These are phyloP conservation scores for Fusarium odoratissimum DNA, from an alignment of 2,329 filamentous ascomycete genomes.

Conservation along the genomic window DNA sequence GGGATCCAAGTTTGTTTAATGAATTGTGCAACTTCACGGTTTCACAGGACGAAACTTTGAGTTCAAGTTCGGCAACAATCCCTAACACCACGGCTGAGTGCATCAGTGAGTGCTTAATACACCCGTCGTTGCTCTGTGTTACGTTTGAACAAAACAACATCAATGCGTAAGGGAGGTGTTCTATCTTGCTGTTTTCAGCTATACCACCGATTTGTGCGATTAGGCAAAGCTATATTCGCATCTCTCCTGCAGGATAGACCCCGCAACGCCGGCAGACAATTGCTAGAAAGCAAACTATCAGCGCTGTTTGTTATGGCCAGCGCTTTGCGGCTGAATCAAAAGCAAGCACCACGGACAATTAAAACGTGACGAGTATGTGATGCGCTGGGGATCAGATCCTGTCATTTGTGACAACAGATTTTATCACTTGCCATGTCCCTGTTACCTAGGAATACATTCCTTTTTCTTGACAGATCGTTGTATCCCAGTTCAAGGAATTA, in stretches of 20 bases:
- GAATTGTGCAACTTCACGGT: constrained; percentile 4
- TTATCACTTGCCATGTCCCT: constrained; percentile 5
- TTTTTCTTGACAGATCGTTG: constrained; percentile 1
- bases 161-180: not conserved
- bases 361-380: constrained; percentile 3
- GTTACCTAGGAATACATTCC: not conserved
- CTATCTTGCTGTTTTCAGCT: not conserved
- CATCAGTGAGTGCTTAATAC: not conserved
- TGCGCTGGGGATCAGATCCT: constrained; percentile 19
- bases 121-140: not conserved
- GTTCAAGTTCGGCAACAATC: not conserved
- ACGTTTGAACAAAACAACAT: constrained; percentile 3
- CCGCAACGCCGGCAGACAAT: not conserved
- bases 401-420: constrained; percentile 35
- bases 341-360: constrained; percentile 5
- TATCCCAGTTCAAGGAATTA: constrained; percentile 7
- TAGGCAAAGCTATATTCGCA: not conserved
- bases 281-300: not conserved
- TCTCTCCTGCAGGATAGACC: not conserved
- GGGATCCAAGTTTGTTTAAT: constrained; percentile 16
- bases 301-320: not conserved
- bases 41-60: constrained; percentile 17
- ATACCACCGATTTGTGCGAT: not conserved
- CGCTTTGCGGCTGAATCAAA: constrained; percentile 5
- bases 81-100: not conserved